Conservation (phyloP, 2,329 filamentous ascomycete species). For the Fusarium multiceps region DNA sequence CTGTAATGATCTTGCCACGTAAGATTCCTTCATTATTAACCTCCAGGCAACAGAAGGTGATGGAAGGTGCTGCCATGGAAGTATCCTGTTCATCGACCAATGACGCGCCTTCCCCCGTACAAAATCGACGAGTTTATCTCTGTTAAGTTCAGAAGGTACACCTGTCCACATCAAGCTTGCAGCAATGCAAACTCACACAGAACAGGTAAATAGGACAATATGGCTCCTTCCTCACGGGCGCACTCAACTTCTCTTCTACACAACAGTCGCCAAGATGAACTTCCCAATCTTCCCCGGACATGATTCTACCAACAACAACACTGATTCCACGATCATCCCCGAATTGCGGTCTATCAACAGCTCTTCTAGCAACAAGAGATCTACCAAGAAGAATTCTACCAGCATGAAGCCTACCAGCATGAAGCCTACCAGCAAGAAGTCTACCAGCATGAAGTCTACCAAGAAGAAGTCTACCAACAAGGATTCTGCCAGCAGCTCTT, state of each 20-base stretch:
- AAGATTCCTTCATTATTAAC: not conserved
- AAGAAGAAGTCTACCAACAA: not conserved
- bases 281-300: too few relatives aligned
- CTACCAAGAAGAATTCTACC: too few relatives aligned
- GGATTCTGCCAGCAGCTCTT: not conserved
- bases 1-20: not conserved
- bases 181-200: not conserved
- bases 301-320: too few relatives aligned
- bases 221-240: not conserved
- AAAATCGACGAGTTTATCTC: not conserved
- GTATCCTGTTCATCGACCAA: not conserved
- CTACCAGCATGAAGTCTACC: not conserved
- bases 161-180: not conserved
- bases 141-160: not conserved
- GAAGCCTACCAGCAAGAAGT: too few relatives aligned
- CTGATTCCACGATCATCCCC: too few relatives aligned
- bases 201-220: not conserved
- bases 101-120: not conserved
- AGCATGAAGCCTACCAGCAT: not conserved
- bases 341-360: too few relatives aligned
- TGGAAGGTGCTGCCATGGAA: not conserved
- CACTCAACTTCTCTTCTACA: not conserved
- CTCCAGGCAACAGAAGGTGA: not conserved
- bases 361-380: too few relatives aligned
- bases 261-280: not conserved